Evolutionary conservation across 148 eudicot genomes (phyloP), one percentile per base, ranked within the genome.

Genomic region (Simmondsia chinensis): DNA sequence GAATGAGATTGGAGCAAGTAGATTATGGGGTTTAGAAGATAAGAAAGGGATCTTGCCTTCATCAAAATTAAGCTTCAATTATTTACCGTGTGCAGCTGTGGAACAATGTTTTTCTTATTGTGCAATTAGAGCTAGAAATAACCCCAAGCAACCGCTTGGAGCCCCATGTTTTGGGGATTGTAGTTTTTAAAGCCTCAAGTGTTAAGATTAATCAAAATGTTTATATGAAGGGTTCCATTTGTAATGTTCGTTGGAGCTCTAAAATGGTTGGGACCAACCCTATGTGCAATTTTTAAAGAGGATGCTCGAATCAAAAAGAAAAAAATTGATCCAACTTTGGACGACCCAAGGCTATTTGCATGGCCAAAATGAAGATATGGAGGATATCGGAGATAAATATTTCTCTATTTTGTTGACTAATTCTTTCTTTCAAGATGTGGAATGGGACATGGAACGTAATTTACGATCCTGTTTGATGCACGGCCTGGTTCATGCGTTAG

Each of bases 11-110:
- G 59, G 43, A 43, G 22, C 21, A 22, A 54, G 59, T 32, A 48
- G 33, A 35, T 9, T 54, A 14, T 54, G 59, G 59, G 22, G 43
- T 9, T 17, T 32, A 16, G 40, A 41, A 32, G 59, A 54, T 33
- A n/a, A n/a, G n/a, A n/a, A n/a, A n/a, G n/a, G 39, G 15, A 54
- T 54, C 48, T 22, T 42, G 40, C 59, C 58, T 21, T 42, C 58
- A 20, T 9, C 43, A 13, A 31, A 34, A 23, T 16, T 42, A 13
- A 54, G 48, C 39, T 54, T 41, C 48, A 42, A 22, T 42, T 54
- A 54, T 41, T 22, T 54, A 15, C 48, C 58, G 15, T 41, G 22
- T 54, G 31, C 31, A 6, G 39, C 31, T 11, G 0, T 21, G 26
- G n/a, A n/a, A n/a, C n/a, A n/a, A n/a, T n/a, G n/a, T n/a, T n/a